phyloP scores from a whole-genome alignment of 148 eudicot species.

The Dianthus caryophyllus region DNA sequence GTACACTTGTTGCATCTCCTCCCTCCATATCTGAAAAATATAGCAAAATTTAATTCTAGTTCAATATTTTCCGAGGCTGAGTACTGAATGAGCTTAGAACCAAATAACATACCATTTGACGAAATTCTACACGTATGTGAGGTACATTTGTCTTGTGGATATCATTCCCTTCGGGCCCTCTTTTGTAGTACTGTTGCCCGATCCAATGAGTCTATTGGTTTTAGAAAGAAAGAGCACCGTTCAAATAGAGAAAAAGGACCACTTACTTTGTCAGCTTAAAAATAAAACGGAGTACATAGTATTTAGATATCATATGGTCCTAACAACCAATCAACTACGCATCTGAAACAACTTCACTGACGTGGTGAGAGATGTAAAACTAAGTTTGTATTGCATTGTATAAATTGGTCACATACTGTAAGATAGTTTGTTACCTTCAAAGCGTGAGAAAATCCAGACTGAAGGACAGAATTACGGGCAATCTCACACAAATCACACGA shows the following conservation, averaged over 20 bases:
- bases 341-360: neutral
- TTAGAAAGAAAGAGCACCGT: neutral
- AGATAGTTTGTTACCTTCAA: slow-evolving; percentile 63
- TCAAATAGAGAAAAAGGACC: neutral
- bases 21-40: slow-evolving; percentile 81
- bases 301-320: too few relatives aligned
- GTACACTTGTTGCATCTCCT: slow-evolving; percentile 94
- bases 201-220: slow-evolving; percentile 78
- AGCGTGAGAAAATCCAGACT: slow-evolving; percentile 95
- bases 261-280: neutral
- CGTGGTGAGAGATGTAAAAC: neutral
- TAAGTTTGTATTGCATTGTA: too few relatives aligned
- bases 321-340: neutral
- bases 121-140: slow-evolving; percentile 87
- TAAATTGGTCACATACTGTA: slow-evolving; percentile 6
- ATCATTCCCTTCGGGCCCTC: slow-evolving; percentile 91
- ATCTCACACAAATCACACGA: slow-evolving; percentile 96
- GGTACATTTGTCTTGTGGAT: slow-evolving; percentile 97
- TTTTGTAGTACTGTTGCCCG: slow-evolving; percentile 75
- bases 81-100: neutral
- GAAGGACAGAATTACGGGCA: slow-evolving; percentile 94
- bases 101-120: slow-evolving; percentile 67
- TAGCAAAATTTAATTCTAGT: neutral
- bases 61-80: too few relatives aligned
- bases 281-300: too few relatives aligned